Percentiles rank a stretch among this genome's conserved stretches.
These are phyloP conservation scores for Vanderwaltozyma tropicalis DNA, from an alignment of 805 yeast genomes.

Conservation along the genomic window DNA sequence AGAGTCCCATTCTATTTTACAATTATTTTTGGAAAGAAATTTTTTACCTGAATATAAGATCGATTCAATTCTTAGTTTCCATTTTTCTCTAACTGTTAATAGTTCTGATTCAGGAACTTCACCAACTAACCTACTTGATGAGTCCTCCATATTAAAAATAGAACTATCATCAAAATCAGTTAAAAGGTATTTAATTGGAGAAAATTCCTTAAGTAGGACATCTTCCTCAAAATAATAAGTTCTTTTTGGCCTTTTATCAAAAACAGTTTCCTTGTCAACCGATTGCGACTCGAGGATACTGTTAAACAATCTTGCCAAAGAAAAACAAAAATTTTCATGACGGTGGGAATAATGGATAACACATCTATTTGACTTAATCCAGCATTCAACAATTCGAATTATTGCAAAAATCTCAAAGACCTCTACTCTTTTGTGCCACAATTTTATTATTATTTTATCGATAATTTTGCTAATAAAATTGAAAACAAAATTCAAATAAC, in stretches of 20 bases:
- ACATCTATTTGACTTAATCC: constrained; percentile 44
- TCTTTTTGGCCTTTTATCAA: constrained; percentile 34
- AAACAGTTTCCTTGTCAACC: not conserved
- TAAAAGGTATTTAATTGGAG: constrained; percentile 42
- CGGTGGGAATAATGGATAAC: constrained; percentile 31
- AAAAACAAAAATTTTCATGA: constrained; percentile 24
- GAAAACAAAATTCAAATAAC: constrained; percentile 33
- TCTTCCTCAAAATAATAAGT: constrained; percentile 53
- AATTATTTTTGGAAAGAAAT: constrained; percentile 11
- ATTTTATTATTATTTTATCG: constrained; percentile 22
- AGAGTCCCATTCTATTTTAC: constrained; percentile 13
- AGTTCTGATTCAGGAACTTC: constrained; percentile 5
- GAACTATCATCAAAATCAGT: constrained; percentile 49
- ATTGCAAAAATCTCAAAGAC: constrained; percentile 25
- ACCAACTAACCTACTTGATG: constrained; percentile 14
- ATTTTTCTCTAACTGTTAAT: constrained; percentile 6
- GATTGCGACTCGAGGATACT: constrained; percentile 12
- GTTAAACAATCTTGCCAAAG: constrained; percentile 26
- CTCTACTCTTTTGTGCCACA: constrained; percentile 18
- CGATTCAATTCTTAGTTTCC: constrained; percentile 7
- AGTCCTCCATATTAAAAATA: constrained; percentile 9
- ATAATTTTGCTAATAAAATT: constrained; percentile 31
- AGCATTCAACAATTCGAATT: constrained; percentile 43
- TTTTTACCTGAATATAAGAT: constrained; percentile 12
- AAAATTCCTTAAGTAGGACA: constrained; percentile 49